These are phyloP conservation scores for Ilex paraguariensis DNA, from an alignment of 305 asterid species.

Conservation along the genomic window DNA sequence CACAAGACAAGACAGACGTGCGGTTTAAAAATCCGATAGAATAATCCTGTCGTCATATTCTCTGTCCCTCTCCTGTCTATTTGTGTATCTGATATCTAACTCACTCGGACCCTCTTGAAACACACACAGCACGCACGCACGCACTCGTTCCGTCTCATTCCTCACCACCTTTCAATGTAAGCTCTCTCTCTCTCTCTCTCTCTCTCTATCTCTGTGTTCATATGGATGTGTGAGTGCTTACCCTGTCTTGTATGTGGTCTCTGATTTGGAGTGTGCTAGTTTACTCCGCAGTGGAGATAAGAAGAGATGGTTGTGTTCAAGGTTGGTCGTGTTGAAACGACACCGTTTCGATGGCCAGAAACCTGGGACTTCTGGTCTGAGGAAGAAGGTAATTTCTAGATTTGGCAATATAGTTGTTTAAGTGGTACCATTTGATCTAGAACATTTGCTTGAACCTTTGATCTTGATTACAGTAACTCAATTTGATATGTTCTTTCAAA, in stretches of 20 bases:
- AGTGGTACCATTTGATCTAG: background rate
- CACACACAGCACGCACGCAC: too few relatives aligned
- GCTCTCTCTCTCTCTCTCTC: slow-evolving; percentile 24
- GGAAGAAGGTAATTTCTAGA: slow-evolving; percentile 60
- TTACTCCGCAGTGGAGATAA: slow-evolving; percentile 6
- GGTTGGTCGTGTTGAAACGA: slow-evolving; percentile 59
- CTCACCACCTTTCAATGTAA: slow-evolving; percentile 20
- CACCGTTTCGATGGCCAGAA: slow-evolving; percentile 85
- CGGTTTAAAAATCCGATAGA: too few relatives aligned
- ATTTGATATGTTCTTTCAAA: too few relatives aligned
- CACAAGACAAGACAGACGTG: too few relatives aligned
- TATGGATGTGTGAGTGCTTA: too few relatives aligned
- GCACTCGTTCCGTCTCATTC: background rate
- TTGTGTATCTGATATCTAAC: too few relatives aligned
- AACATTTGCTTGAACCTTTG: background rate
- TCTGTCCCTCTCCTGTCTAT: slow-evolving; percentile 7
- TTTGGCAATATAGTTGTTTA: too few relatives aligned
- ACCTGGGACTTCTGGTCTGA: slow-evolving; percentile 94
- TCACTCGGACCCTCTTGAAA: too few relatives aligned
- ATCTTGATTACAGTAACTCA: too few relatives aligned
- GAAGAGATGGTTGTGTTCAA: slow-evolving; percentile 59
- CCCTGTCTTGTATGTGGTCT: too few relatives aligned
- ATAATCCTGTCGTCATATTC: background rate
- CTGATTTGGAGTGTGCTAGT: background rate
- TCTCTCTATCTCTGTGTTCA: slow-evolving; percentile 2